phyloP scores from a whole-genome alignment of 148 eudicot species.

The Spergularia marina region DNA sequence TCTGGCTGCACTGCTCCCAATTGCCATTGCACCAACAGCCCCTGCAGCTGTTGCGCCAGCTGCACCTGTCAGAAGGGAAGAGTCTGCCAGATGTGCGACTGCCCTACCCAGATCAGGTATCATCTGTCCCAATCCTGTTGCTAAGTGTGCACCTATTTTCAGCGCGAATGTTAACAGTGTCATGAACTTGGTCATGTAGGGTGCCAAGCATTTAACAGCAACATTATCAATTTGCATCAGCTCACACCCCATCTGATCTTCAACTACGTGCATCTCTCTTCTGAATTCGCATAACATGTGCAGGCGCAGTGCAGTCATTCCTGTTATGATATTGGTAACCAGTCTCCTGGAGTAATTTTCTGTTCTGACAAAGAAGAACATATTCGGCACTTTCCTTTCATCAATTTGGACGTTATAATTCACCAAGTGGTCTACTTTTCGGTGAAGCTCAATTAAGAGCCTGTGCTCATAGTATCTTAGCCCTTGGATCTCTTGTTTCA shows the following conservation, averaged over 20 bases:
- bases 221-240: slow-evolving; percentile 78
- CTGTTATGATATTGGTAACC: slow-evolving; percentile 70
- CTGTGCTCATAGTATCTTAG: slow-evolving; percentile 86
- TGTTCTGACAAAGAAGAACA: slow-evolving; percentile 82
- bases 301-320: slow-evolving; percentile 75
- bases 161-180: slow-evolving; percentile 78
- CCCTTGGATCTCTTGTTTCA: slow-evolving; percentile 95
- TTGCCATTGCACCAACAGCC: slow-evolving; percentile 47
- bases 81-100: slow-evolving; percentile 60
- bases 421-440: slow-evolving; percentile 72
- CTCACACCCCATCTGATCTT: slow-evolving; percentile 88
- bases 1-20: slow-evolving; percentile 38
- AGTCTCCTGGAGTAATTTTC: slow-evolving; percentile 81
- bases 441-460: slow-evolving; percentile 75
- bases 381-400: slow-evolving; percentile 88
- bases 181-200: slow-evolving; percentile 88
- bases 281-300: slow-evolving; percentile 88
- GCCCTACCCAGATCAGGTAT: slow-evolving; percentile 86
- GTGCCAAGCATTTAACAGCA: slow-evolving; percentile 70
- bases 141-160: slow-evolving; percentile 89
- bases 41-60: slow-evolving; percentile 67
- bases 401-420: slow-evolving; percentile 80
- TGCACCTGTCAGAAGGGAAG: slow-evolving; percentile 61
- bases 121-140: slow-evolving; percentile 81
- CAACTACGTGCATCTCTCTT: slow-evolving; percentile 88